Evolutionary conservation across 768 basidiomycete species (phyloP), one percentile per base, ranked within the genome.

Genomic region (Tulasnella sp.): DNA sequence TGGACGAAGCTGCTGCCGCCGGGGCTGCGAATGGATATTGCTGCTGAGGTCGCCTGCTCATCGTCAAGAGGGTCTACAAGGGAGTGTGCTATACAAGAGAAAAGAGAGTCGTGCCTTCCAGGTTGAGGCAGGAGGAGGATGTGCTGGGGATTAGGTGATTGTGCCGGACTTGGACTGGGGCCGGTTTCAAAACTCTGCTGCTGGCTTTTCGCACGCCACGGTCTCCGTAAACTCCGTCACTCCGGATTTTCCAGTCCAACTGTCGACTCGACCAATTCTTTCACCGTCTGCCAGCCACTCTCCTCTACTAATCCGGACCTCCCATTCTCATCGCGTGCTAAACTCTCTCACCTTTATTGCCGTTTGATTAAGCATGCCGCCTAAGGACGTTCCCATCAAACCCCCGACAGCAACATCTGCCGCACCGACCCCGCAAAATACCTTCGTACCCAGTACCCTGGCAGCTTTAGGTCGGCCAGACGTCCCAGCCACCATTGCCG

Each of bases 341-440:
- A 7, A 66, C 64, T n/a, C 22, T 34, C 64, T 22, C 26, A 14
- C 44, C 6, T 4, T n/a, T 34, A 41, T 32, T 34, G 35, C 64
- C 35, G n/a, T 17, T 32, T 34, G 9, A 32, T 65, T 32, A 12
- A 66, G 6, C 32, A 69, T 69, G 67, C 41, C 67, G 22, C 44
- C 67, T 41, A 47, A 69, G 14, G 67, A 69, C 22, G 44, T 69
- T 16, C 39, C 39, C 67, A 72, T 65, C 59, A 72, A 72, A 11
- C 52, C 36, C 32, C 63, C 32, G 14, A 22, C 40, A 22, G 71
- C 37, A 34, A 34, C 71, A 37, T 72, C 78, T 68, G 93, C 93
- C 19, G 71, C 71, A 12, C 94, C 94, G 7, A 97, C 94, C 16
- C 94, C 94, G 34, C 91, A 92, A 83, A 96, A 97, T 81, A 96